Percentiles rank a stretch among this genome's conserved stretches.
Evolutionary conservation across 1,284 basidiomycete species (phyloP).

Genomic region (Cutaneotrichosporon sp.): DNA sequence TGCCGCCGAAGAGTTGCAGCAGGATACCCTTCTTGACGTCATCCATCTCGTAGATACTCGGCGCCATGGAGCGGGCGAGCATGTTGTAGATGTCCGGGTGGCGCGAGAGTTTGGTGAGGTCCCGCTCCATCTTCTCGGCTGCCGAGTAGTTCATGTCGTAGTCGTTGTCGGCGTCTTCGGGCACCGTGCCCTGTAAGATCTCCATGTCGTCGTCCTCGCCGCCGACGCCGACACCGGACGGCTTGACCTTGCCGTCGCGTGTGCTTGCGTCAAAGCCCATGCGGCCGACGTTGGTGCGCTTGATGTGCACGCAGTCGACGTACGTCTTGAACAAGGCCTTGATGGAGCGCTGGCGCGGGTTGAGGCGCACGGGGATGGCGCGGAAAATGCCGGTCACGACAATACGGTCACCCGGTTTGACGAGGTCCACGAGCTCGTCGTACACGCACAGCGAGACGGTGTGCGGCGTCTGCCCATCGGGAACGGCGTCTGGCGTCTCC

Average conservation of each 20-base stretch:
- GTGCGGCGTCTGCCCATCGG: constrained; percentile 97
- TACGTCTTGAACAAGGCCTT: constrained; percentile 97
- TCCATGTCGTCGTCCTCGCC: constrained; percentile 74
- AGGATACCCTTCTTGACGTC: constrained; percentile 99
- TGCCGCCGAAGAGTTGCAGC: constrained; percentile 93
- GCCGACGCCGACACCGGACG: constrained; percentile 77
- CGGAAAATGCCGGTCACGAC: constrained; percentile 93
- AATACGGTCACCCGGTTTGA: constrained; percentile 93
- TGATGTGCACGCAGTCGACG: constrained; percentile 91
- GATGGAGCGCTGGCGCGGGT: constrained; percentile 85
- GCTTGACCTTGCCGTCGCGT: constrained; percentile 58
- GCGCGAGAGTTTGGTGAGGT: constrained; percentile 53
- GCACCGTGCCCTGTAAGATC: constrained; percentile 37
- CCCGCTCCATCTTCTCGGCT: constrained; percentile 58
- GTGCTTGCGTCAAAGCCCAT: constrained; percentile 82
- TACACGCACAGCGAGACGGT: constrained; percentile 95
- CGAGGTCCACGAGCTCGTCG: constrained; percentile 92
- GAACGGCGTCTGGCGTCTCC: constrained; percentile 96
- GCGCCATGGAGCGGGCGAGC: constrained; percentile 82
- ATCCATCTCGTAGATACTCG: constrained; percentile 97
- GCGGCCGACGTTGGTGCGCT: constrained; percentile 67
- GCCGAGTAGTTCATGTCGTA: constrained; percentile 54
- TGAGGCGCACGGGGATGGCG: constrained; percentile 88
- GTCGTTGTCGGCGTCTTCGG: constrained; percentile 45
- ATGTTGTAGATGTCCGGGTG: constrained; percentile 85